phyloP scores from a whole-genome alignment of 2,329 filamentous ascomycete genomes.

The Neonectria neomacrospora region DNA sequence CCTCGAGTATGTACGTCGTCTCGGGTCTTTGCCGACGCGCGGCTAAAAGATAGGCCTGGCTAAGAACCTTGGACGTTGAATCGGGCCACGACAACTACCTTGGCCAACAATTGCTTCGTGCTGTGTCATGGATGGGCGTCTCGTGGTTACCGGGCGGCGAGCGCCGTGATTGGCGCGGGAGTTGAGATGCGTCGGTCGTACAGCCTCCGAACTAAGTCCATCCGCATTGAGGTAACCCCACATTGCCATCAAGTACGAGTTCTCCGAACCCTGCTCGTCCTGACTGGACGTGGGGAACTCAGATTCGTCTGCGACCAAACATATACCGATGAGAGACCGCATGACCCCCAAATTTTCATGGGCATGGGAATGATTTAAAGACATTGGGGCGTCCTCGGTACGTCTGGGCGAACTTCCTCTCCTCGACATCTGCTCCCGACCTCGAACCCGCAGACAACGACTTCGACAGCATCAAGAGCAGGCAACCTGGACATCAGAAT shows the following conservation, averaged over 20 bases:
- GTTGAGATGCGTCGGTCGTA: slow-evolving; percentile 40
- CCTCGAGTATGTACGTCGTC: slow-evolving; percentile 7
- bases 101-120: slow-evolving; percentile 34
- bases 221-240: slow-evolving; percentile 42
- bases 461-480: slow-evolving; percentile 22
- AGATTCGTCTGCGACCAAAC: slow-evolving; percentile 44
- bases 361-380: slow-evolving; percentile 39
- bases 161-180: slow-evolving; percentile 47
- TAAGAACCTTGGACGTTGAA: slow-evolving; percentile 33
- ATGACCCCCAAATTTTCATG: slow-evolving; percentile 45
- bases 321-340: slow-evolving; percentile 43
- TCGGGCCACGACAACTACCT: slow-evolving; percentile 31
- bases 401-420: slow-evolving; percentile 24
- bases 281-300: slow-evolving; percentile 44
- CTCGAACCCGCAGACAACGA: slow-evolving; percentile 23
- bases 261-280: slow-evolving; percentile 33
- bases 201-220: slow-evolving; percentile 37
- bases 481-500: slow-evolving; percentile 25
- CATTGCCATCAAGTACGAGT: slow-evolving; percentile 39
- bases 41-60: slow-evolving; percentile 5
- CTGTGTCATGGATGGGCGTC: slow-evolving; percentile 39
- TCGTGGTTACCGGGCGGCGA: slow-evolving; percentile 28
- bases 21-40: neutral
- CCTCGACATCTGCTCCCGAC: slow-evolving; percentile 28
- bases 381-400: slow-evolving; percentile 34